Evolutionary conservation across 2,329 filamentous ascomycete genomes (phyloP).

Genomic region (Talaromyces sp.): DNA sequence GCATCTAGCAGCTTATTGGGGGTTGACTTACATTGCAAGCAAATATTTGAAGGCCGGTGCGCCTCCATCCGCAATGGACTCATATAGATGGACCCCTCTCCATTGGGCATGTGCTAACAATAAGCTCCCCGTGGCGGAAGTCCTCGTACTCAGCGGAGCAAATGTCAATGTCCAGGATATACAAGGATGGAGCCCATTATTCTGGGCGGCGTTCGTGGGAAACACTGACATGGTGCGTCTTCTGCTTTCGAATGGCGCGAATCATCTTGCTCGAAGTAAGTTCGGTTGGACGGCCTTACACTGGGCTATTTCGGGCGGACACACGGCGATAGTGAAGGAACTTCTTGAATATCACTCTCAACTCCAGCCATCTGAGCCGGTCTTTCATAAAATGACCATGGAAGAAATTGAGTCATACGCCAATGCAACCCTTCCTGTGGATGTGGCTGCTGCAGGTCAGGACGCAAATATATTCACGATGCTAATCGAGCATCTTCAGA

Average conservation of each 20-base stretch:
- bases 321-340: slow-evolving; percentile 10
- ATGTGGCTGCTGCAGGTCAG: slow-evolving; percentile 3
- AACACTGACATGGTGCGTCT: slow-evolving; percentile 7
- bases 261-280: slow-evolving; percentile 8
- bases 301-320: slow-evolving; percentile 12
- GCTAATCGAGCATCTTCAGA: neutral
- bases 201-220: slow-evolving; percentile 1
- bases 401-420: slow-evolving; percentile 8
- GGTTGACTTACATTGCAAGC: neutral
- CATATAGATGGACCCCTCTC: neutral
- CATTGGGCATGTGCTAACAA: neutral
- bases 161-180: neutral
- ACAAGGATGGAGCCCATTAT: neutral
- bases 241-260: slow-evolving; percentile 14
- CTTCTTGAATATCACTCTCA: slow-evolving; percentile 7
- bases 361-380: neutral
- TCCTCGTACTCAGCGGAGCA: neutral
- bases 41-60: neutral
- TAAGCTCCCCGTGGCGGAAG: neutral
- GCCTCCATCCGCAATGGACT: neutral
- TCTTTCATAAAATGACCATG: slow-evolving; percentile 9
- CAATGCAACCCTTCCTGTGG: slow-evolving; percentile 4
- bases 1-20: slow-evolving; percentile 1
- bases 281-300: slow-evolving; percentile 15
- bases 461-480: neutral